Evolutionary conservation across 2,329 filamentous ascomycete genomes (phyloP).

Genomic region (Trichoderma harzianum): DNA sequence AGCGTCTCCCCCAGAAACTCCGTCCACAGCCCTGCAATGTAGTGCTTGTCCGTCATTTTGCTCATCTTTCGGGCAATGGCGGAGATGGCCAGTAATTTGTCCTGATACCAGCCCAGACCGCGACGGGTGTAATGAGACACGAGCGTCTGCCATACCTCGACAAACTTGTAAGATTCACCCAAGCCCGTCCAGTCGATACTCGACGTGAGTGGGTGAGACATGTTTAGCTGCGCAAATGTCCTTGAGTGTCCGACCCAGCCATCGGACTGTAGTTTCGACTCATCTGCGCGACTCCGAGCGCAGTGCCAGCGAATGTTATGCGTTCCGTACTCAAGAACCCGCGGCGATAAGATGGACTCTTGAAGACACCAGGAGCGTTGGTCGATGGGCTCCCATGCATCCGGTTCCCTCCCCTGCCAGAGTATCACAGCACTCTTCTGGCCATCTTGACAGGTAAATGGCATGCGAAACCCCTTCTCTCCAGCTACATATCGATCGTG

Average conservation of each 20-base stretch:
- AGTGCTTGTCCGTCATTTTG: not conserved
- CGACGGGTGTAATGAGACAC: conserved; percentile 4
- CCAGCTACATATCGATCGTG: not conserved
- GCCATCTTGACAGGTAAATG: not conserved
- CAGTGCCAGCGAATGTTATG: conserved; percentile 1
- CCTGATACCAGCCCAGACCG: conserved; percentile 9
- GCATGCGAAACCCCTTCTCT: not conserved
- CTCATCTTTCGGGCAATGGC: conserved; percentile 9
- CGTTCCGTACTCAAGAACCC: not conserved
- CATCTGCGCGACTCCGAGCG: not conserved
- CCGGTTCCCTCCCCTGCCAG: not conserved
- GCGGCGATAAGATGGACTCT: conserved; percentile 4
- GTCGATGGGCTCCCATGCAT: conserved; percentile 5
- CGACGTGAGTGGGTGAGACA: not conserved
- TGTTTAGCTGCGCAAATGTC: not conserved
- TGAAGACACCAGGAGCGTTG: conserved; percentile 8
- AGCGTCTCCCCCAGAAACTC: not conserved
- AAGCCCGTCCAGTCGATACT: not conserved
- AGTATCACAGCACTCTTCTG: not conserved
- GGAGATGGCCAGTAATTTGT: not conserved
- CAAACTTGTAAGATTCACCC: not conserved
- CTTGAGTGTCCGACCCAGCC: conserved; percentile 1
- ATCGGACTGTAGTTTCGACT: not conserved
- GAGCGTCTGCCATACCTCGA: conserved; percentile 3
- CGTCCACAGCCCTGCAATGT: not conserved